Percentiles rank a stretch among this genome's conserved stretches.
Evolutionary conservation across 2,329 filamentous ascomycete genomes (phyloP).

Genomic region (Hypoxylon sp.): DNA sequence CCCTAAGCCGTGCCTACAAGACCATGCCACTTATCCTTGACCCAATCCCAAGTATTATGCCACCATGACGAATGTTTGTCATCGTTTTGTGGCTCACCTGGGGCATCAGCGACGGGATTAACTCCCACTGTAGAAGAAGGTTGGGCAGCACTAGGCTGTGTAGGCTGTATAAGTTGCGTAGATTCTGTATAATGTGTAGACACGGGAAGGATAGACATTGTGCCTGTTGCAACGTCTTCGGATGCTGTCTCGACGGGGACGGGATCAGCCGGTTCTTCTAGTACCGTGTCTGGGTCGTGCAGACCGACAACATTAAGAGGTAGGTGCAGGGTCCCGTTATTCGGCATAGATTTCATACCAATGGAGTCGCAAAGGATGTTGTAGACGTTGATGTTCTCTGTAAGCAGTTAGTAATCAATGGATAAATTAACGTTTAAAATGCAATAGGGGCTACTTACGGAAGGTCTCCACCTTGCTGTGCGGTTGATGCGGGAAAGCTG

Average conservation of each 20-base stretch:
- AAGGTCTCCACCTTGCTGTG: conserved; percentile 84
- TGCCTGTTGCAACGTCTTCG: conserved; percentile 14
- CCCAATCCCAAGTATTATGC: conserved; percentile 39
- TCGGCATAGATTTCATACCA: conserved; percentile 74
- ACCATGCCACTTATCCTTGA: conserved; percentile 39
- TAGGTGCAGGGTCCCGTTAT: conserved; percentile 86
- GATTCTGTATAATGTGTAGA: no score
- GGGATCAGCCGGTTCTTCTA: conserved; percentile 42
- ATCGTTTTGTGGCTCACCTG: conserved; percentile 54
- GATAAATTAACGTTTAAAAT: not conserved
- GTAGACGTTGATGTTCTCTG: conserved; percentile 94
- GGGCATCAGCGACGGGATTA: conserved; percentile 22
- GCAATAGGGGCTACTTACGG: conserved; percentile 65
- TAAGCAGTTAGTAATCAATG: conserved; percentile 38
- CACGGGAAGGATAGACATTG: conserved; percentile 35
- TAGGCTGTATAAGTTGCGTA: no score
- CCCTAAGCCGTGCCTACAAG: conserved; percentile 36
- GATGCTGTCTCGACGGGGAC: conserved; percentile 26
- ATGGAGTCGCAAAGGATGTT: conserved; percentile 93
- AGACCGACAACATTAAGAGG: conserved; percentile 71
- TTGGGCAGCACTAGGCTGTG: conserved; percentile 12
- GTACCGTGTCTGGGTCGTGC: conserved; percentile 57
- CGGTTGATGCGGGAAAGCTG: conserved; percentile 86
- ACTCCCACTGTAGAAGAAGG: conserved; percentile 24
- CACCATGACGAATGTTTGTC: conserved; percentile 38